phyloP scores from a whole-genome alignment of 2,329 filamentous ascomycete genomes.

The Sclerotinia borealis region DNA sequence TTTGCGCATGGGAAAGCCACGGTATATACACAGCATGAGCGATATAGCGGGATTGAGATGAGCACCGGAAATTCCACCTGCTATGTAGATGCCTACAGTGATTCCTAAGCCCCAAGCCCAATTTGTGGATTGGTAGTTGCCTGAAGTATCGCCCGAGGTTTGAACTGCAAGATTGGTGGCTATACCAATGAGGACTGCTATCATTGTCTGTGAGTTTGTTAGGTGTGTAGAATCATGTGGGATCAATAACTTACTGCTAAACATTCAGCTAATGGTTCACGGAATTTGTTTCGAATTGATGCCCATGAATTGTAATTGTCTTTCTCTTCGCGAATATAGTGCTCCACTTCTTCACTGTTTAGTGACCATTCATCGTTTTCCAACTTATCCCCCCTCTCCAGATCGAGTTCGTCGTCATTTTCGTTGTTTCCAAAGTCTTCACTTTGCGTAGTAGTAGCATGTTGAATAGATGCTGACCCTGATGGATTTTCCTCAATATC shows the following conservation, averaged over 20 bases:
- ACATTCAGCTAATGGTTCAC: conserved; percentile 46
- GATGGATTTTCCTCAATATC: conserved; percentile 5
- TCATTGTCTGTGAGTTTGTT: conserved; percentile 12
- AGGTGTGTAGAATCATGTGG: background rate
- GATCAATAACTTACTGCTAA: conserved; percentile 32
- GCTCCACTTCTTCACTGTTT: conserved; percentile 19
- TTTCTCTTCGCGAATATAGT: conserved; percentile 12
- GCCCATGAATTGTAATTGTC: conserved; percentile 32
- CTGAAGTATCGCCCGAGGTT: conserved; percentile 25
- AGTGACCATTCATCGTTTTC: conserved; percentile 10
- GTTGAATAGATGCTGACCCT: background rate
- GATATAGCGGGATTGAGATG: conserved; percentile 41
- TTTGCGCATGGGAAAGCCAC: conserved; percentile 47
- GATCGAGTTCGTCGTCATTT: background rate
- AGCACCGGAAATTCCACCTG: conserved; percentile 42
- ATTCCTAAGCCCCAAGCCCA: conserved; percentile 49
- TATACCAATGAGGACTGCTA: conserved; percentile 39
- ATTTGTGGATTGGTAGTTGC: conserved; percentile 39
- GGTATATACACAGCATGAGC: conserved; percentile 41
- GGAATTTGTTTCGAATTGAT: conserved; percentile 42
- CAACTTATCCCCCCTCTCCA: conserved; percentile 6
- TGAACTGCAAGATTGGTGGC: conserved; percentile 41
- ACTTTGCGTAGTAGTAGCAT: background rate
- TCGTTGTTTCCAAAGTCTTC: background rate
- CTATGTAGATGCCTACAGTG: conserved; percentile 45